Evolutionary conservation across 2,329 filamentous ascomycete genomes (phyloP).

Genomic region (Aureobasidium sp.): DNA sequence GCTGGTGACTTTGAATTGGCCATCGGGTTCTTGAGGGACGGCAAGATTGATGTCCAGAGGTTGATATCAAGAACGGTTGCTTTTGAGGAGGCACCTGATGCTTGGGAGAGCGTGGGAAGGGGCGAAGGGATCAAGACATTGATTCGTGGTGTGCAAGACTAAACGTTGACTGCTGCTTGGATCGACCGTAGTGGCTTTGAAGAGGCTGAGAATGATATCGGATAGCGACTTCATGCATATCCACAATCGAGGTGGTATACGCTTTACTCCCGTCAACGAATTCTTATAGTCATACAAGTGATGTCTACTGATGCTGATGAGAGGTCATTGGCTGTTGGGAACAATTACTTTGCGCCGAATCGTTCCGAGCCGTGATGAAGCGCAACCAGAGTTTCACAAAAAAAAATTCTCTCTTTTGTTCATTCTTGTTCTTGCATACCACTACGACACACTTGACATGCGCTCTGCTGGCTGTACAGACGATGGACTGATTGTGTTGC

Average conservation of each 20-base stretch:
- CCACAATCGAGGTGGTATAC: no score
- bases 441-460: background rate
- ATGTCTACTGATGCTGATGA: background rate
- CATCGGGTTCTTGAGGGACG: conserved; percentile 63
- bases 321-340: background rate
- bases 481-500: background rate
- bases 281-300: background rate
- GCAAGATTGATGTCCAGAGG: conserved; percentile 66
- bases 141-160: conserved; percentile 29
- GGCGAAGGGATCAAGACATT: conserved; percentile 68
- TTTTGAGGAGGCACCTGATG: conserved; percentile 75
- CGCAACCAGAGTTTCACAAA: background rate
- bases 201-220: no score
- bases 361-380: background rate
- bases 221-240: no score
- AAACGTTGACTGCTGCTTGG: background rate
- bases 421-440: background rate
- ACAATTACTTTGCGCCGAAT: background rate
- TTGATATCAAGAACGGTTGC: conserved; percentile 69
- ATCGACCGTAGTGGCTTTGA: no score
- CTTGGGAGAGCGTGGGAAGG: conserved; percentile 77
- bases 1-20: conserved; percentile 81
- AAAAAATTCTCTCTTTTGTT: background rate
- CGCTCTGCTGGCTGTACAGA: background rate
- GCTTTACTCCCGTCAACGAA: no score